Evolutionary conservation across 2,329 filamentous ascomycete species (phyloP).

Genomic region (Xylariaceae sp.): DNA sequence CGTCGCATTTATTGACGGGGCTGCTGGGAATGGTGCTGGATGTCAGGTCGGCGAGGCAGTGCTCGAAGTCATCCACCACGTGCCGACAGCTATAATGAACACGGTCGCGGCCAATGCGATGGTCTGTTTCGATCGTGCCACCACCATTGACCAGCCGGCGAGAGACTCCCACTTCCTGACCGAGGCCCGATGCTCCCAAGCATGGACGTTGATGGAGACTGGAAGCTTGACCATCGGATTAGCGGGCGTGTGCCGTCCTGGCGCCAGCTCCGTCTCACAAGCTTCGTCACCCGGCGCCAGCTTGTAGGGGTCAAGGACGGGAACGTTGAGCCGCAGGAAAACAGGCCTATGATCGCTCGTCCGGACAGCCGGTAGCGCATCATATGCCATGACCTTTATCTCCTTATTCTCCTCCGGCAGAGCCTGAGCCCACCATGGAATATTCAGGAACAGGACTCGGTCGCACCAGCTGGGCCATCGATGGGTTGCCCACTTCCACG

Average conservation of each 20-base stretch:
- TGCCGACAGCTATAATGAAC: conserved; percentile 32
- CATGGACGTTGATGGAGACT: conserved; percentile 44
- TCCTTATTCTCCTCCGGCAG: conserved; percentile 11
- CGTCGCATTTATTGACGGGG: too few species aligned
- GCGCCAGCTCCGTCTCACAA: conserved; percentile 9
- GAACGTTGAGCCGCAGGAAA: conserved; percentile 60
- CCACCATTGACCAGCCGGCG: conserved; percentile 46
- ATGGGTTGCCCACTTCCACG: conserved; percentile 70
- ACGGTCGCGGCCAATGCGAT: conserved; percentile 37
- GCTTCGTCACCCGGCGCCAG: conserved; percentile 27
- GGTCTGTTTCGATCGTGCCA: conserved; percentile 47
- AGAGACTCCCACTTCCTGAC: conserved; percentile 27
- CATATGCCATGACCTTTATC: conserved; percentile 57
- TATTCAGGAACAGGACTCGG: conserved; percentile 70
- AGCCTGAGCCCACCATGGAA: conserved; percentile 42
- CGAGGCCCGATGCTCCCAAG: conserved; percentile 40
- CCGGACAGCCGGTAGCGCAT: conserved; percentile 67
- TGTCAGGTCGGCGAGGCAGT: too few species aligned
- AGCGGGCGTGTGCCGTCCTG: conserved; percentile 4
- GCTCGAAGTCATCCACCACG: conserved; percentile 41
- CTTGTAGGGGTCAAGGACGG: conserved; percentile 40
- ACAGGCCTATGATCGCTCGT: conserved; percentile 87
- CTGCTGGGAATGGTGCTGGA: too few species aligned
- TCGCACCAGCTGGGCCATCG: conserved; percentile 94
- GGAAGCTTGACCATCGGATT: conserved; percentile 32